Percentiles rank a stretch among this genome's conserved stretches.
These are phyloP conservation scores for Ganoderma leucocontextum DNA, from an alignment of 1,284 basidiomycete genomes.

Conservation along the genomic window DNA sequence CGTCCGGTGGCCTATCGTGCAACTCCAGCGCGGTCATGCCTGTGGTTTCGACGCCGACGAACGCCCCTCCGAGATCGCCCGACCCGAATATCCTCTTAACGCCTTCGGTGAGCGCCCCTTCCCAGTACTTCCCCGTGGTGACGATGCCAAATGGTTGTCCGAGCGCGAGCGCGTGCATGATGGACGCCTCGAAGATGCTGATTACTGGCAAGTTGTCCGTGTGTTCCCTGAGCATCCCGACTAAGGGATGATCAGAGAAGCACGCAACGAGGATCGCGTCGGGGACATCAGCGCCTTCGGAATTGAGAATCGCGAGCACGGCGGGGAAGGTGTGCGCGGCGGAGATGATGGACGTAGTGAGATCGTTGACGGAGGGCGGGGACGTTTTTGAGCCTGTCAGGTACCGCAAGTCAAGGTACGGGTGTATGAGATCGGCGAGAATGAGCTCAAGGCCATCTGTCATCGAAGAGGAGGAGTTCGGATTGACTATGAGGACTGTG, in stretches of 20 bases:
- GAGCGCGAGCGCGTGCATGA: constrained; percentile 44
- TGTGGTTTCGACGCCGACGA: constrained; percentile 53
- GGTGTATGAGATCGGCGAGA: constrained; percentile 41
- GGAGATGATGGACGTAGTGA: constrained; percentile 47
- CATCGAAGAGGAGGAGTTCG: constrained; percentile 55
- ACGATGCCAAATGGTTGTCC: constrained; percentile 54
- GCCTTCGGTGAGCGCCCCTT: constrained; percentile 45
- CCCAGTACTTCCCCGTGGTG: constrained; percentile 57
- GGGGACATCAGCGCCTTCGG: not conserved
- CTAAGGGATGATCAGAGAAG: constrained; percentile 59
- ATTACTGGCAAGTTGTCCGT: constrained; percentile 47
- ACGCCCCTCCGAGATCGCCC: constrained; percentile 29
- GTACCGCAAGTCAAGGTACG: constrained; percentile 32
- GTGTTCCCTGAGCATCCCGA: constrained; percentile 48
- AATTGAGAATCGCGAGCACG: constrained; percentile 27
- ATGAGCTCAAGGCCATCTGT: constrained; percentile 48
- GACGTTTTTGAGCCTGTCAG: constrained; percentile 49
- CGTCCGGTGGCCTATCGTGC: constrained; percentile 44
- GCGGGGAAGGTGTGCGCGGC: constrained; percentile 46
- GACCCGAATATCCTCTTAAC: constrained; percentile 32
- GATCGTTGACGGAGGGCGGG: constrained; percentile 52
- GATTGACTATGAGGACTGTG: constrained; percentile 56
- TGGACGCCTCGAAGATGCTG: constrained; percentile 57
- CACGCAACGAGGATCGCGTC: constrained; percentile 55
- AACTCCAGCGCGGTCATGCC: constrained; percentile 54